Evolutionary conservation across 441 rosid species (phyloP).

Genomic region (Eugenia klotzschiana): DNA sequence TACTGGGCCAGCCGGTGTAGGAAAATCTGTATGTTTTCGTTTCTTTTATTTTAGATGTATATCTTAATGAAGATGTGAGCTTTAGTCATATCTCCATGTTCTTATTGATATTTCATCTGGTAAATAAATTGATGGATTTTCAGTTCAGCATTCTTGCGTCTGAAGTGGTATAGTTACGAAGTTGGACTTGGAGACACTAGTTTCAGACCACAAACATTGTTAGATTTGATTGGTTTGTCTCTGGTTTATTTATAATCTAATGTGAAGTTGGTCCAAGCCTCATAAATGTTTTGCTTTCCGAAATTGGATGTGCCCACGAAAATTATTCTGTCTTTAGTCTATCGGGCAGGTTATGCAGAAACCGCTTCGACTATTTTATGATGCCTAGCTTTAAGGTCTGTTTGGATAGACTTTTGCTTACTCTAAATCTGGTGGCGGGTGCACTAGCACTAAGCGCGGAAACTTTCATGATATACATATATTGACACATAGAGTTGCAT

Average conservation of each 20-base stretch:
- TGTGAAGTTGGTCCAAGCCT: not conserved
- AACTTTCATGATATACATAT: not conserved
- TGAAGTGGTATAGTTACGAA: not conserved
- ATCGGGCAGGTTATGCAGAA: not conserved
- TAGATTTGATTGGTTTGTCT: not conserved
- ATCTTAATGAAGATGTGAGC: not conserved
- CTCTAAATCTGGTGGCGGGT: not conserved
- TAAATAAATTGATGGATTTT: not conserved
- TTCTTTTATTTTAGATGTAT: not conserved
- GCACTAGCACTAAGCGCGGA: not conserved
- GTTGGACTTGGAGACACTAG: not conserved
- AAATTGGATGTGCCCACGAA: not conserved
- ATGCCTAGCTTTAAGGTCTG: not conserved
- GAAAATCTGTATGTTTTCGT: slow-evolving; percentile 62
- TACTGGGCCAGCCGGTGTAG: slow-evolving; percentile 79
- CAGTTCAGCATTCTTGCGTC: not conserved
- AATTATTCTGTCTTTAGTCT: not conserved
- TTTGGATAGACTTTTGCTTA: not conserved
- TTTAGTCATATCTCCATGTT: not conserved
- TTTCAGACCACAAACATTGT: not conserved
- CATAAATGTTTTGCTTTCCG: not conserved
- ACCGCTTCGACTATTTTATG: not conserved
- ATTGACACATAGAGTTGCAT: not conserved
- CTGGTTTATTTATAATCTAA: not conserved
- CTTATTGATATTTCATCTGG: not conserved